Base-by-base conservation (phyloP, 306 rosid species). In the Gastrolobium bilobum region DNA sequence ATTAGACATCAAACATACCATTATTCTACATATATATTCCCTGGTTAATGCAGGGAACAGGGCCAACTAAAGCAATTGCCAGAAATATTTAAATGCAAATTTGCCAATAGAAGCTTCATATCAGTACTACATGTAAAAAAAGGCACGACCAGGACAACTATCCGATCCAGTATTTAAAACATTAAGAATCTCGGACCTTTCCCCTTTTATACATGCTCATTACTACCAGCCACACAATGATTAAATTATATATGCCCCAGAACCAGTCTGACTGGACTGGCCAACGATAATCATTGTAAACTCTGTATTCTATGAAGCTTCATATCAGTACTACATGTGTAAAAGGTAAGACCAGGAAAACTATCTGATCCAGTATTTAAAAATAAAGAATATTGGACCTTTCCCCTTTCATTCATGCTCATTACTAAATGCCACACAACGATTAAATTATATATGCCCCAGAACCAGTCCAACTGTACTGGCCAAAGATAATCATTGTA, bases 41-140 rank as follows among this genome's bases (percentile, higher is more conserved):
- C 20, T 29, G 11, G 48, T 81, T 34, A 66, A 77, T 14, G 40
- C 4, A 57, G 73, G 39, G 57, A 48, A 29, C 67, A 51, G 38
- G 59, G 39, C 31, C 77, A 75, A 70, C 31, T 5, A 53, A 15
- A 57, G 76, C 59, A 69, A 54, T 34, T 70, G 47, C 58, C 26
- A 64, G 26, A 33, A 33, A 56, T 77, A 8, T 71, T 31, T 54
- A 63, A 56, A 76, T 71, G 54, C 39, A 73, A 74, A 73, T 75
- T 72, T 77, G 57, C 59, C 39, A 48, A 77, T 29, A 84, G n/a
- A 84, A 56, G 71, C 81, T 54, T 59, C 69, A 50, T 46, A 71
- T 29, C 26, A 65, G 72, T 46, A 63, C 76, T 47, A 48, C 47
- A 82, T 68, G 11, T 26, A n/a, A 43, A 47, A 67, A 63, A 80